Percentiles rank a stretch among this genome's conserved stretches.
Conservation (phyloP, 352 stramenopile genomes). For the Phytophthora megakarya region DNA sequence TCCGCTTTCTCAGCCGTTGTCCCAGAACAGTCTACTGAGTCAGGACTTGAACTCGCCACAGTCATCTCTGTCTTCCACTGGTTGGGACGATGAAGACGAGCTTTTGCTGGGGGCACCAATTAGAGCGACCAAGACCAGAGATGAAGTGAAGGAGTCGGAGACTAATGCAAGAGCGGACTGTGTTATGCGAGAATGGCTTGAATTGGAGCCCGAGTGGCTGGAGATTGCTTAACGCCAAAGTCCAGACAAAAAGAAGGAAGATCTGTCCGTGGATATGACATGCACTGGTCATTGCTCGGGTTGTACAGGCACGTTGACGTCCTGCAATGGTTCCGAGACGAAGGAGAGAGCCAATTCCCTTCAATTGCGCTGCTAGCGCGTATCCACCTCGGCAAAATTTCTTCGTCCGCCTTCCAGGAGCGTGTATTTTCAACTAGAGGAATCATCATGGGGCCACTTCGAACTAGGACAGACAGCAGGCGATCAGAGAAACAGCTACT, state of each 20-base stretch:
- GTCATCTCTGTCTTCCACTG: neutral
- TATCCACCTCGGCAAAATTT: constrained; percentile 6
- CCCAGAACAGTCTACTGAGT: neutral
- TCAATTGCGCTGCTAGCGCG: constrained; percentile 6
- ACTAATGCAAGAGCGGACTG: constrained; percentile 4
- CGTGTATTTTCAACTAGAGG: constrained; percentile 10
- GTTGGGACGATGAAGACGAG: constrained; percentile 13
- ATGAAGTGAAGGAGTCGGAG: constrained; percentile 5
- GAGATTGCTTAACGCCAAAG: too few relatives aligned
- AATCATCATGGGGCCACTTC: constrained; percentile 1
- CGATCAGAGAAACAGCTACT: constrained; percentile 7
- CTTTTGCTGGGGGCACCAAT: constrained; percentile 7
- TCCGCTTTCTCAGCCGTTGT: neutral
- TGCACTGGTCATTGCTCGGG: neutral
- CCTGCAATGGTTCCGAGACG: constrained; percentile 12
- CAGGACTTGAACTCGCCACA: neutral
- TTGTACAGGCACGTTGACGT: constrained; percentile 14
- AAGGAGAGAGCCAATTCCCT: too few relatives aligned
- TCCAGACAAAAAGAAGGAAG: too few relatives aligned
- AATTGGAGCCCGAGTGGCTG: too few relatives aligned
- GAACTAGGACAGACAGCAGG: neutral
- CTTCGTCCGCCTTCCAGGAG: constrained; percentile 11
- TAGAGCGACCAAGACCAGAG: neutral
- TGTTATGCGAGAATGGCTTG: too few relatives aligned
- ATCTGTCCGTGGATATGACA: too few relatives aligned